Conservation (phyloP, 768 basidiomycete genomes). For the Mycena leptocephala region DNA sequence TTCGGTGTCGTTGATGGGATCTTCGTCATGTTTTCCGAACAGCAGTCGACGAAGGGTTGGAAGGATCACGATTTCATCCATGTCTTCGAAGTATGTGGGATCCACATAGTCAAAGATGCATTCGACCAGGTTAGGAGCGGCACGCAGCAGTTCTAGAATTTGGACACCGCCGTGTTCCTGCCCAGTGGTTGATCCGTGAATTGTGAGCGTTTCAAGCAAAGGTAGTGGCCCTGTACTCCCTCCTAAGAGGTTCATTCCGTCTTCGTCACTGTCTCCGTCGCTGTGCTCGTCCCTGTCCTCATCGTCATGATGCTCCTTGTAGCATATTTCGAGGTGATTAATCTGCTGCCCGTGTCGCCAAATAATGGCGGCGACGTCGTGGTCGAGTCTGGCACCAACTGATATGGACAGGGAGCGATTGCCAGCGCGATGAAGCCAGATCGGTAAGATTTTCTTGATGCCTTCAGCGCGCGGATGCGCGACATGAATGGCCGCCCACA, state of each 20-base stretch:
- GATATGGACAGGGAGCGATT: not conserved
- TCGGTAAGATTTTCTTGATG: not conserved
- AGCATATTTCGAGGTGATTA: no score
- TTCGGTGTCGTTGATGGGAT: not conserved
- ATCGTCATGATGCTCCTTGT: no score
- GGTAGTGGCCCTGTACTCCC: not conserved
- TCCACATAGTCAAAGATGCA: not conserved
- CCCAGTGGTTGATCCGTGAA: not conserved
- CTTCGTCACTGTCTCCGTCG: no score
- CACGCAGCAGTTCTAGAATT: not conserved
- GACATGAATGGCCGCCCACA: not conserved
- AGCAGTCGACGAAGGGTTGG: not conserved
- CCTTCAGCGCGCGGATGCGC: not conserved
- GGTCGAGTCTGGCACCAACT: not conserved
- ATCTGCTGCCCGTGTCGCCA: no score
- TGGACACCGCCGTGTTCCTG: not conserved
- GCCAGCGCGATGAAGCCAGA: not conserved
- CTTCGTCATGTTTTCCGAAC: not conserved
- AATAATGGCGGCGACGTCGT: not conserved
- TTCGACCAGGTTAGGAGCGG: not conserved
- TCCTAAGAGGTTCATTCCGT: not conserved
- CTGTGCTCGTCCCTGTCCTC: no score
- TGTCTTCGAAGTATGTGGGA: no score
- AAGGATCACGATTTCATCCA: conserved; percentile 6
- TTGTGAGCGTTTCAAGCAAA: not conserved